Evolutionary conservation across 768 basidiomycete genomes (phyloP), one percentile per base, ranked within the genome.

Genomic region (Tulasnella sp.): DNA sequence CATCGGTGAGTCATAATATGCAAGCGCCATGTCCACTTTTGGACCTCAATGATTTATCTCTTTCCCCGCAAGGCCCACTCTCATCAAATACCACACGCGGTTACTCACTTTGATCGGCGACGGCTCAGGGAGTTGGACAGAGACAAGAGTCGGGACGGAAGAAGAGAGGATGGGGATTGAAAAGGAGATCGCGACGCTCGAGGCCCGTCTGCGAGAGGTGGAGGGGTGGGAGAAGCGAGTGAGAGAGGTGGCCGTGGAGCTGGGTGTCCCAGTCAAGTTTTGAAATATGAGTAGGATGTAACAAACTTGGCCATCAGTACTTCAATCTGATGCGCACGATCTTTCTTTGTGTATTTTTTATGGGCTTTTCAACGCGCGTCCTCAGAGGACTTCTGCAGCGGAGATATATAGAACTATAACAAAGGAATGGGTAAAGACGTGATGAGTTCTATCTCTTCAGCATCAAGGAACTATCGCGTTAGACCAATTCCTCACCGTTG

Each of bases 51-150:
- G 53, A 3, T 43, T 23, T 50, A 13, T 10, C 41, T 45, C 27
- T 21, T 9, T 29, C 21, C 17, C 21, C 24, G 24, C 56, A 64
- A 85, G 94, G 11, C 93, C 92, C 0, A 84, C 88, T 0, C 73
- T 97, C 61, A 80, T 82, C 66, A 92, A 88, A 68, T 94, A 96
- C 68, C 95, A 98, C 70, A 87, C 82, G 3, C 85, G 88, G 50
- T 77, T 95, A 26, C 77, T 97, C 17, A 88, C 87, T 0, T 75
- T 97, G 13, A 73, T 76, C 5, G 90, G 91, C 7, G 86, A 87
- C 50, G 79, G 78, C 1, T 77, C 82, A 0, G 84, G 84, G 1
- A 70, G 75, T 56, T 92, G 88, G 88, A 81, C 80, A 29, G 77
- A 89, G 3, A 75, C 79, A 3, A 78, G 79, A 7, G 79, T 92